Conservation (phyloP, 495 filamentous ascomycete genomes). For the Aspergillus leporis region DNA sequence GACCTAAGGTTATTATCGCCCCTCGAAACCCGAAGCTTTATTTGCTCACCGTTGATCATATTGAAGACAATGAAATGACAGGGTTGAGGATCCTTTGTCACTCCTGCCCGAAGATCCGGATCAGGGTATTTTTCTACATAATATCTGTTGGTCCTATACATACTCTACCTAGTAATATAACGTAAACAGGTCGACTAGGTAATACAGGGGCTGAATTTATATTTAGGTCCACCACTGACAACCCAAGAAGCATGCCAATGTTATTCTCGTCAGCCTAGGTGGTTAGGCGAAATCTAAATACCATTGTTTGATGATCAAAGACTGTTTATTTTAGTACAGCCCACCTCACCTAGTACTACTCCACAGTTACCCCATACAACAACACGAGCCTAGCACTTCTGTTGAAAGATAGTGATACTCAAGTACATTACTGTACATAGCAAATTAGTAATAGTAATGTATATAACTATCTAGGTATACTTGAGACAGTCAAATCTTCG, state of each 20-base stretch:
- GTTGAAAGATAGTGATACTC: too few species aligned
- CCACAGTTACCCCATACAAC: neutral
- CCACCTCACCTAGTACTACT: neutral
- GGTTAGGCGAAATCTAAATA: too few species aligned
- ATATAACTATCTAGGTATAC: neutral
- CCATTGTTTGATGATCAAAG: neutral
- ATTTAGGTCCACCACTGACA: too few species aligned
- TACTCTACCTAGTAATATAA: neutral
- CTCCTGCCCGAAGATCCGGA: neutral
- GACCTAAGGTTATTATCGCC: neutral
- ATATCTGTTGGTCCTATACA: neutral
- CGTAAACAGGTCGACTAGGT: neutral
- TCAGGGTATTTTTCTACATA: neutral
- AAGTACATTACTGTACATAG: too few species aligned
- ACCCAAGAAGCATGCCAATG: too few species aligned
- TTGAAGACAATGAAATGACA: slow-evolving; percentile 2
- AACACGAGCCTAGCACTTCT: neutral
- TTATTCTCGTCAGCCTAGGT: too few species aligned
- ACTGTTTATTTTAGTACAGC: neutral
- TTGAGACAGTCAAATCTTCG: neutral
- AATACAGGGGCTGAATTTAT: too few species aligned
- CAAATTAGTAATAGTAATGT: neutral
- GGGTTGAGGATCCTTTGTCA: neutral
- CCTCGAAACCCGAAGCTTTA: neutral
- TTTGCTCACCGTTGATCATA: neutral